Base-by-base conservation (phyloP, 129 eudicot genomes). In the Saussurea involucrata region DNA sequence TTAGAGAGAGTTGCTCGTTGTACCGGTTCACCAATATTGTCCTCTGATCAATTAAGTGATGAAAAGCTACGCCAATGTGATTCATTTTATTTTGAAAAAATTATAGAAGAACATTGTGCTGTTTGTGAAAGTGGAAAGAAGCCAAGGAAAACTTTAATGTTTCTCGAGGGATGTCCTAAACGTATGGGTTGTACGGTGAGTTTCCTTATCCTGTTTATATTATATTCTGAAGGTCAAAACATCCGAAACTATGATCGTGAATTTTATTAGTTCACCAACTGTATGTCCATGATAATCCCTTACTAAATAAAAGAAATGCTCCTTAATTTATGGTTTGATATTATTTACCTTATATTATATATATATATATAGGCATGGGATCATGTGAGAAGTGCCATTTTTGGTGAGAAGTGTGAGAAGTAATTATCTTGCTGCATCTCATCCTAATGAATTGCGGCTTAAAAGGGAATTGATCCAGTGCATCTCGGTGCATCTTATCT, bases 91-190 rank as follows among this genome's bases (percentile, higher is more conserved):
- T 88, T 93, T 74, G 92, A 88, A 37, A 93, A 90, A 74, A 88
- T 93, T 69, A 87, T 93, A 21, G 98, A 93, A 85, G 97, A 93
- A 74, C 97, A 83, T 80, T 87, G 80, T 70, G 68, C 78, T 71
- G 57, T 71, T 74, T 79, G 82, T 63, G 92, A 90, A 68, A 85
- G 78, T 77, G 98, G 89, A 60, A 93, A 90, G 81, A 90, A 66
- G 77, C 95, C 95, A 24, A 80, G 80, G 77, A 93, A 90, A 79
- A 93, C 98, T 34, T 83, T 93, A 73, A 90, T 93, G 98, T 93
- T 93, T 76, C 69, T 93, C 9, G 86, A 90, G 76, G 98, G 98
- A 17, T 82, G 91, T 81, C 91, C 98, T 20, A 81, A 86, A 69
- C 89, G 86, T 57, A 82, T 82, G 81, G 97, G 95, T 55, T 93